Conservation (phyloP, 2,329 filamentous ascomycete genomes). For the Trichoderma harzianum region DNA sequence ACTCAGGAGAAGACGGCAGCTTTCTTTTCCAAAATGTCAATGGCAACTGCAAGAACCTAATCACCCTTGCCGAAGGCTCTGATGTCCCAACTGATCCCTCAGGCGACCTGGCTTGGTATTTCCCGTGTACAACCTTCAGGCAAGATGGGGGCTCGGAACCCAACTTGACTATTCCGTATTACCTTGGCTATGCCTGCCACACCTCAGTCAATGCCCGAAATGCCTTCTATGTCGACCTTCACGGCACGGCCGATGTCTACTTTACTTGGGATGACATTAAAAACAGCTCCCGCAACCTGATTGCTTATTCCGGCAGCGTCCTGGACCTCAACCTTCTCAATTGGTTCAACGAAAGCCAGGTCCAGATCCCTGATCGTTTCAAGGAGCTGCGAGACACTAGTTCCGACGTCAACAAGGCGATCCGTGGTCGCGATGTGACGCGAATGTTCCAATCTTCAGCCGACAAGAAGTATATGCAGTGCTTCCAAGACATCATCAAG, state of each 20-base stretch:
- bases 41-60: conserved; percentile 88
- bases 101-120: conserved; percentile 88
- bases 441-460: conserved; percentile 74
- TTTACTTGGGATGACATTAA: conserved; percentile 94
- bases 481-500: conserved; percentile 89
- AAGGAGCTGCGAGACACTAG: conserved; percentile 71
- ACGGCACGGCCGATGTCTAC: conserved; percentile 78
- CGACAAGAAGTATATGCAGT: conserved; percentile 81
- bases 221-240: conserved; percentile 69
- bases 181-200: conserved; percentile 85
- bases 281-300: conserved; percentile 82
- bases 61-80: conserved; percentile 67
- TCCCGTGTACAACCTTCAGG: conserved; percentile 86
- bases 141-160: conserved; percentile 83
- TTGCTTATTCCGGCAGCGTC: conserved; percentile 92
- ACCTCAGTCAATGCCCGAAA: conserved; percentile 67
- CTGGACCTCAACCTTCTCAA: conserved; percentile 82
- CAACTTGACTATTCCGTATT: conserved; percentile 71
- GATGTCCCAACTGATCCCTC: conserved; percentile 74
- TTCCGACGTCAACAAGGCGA: conserved; percentile 54
- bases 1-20: conserved; percentile 87
- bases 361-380: conserved; percentile 72
- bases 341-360: conserved; percentile 85
- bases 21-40: conserved; percentile 99
- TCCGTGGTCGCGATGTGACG: conserved; percentile 85